Conservation (phyloP, 768 basidiomycete genomes). For the Kwoniella pini region DNA sequence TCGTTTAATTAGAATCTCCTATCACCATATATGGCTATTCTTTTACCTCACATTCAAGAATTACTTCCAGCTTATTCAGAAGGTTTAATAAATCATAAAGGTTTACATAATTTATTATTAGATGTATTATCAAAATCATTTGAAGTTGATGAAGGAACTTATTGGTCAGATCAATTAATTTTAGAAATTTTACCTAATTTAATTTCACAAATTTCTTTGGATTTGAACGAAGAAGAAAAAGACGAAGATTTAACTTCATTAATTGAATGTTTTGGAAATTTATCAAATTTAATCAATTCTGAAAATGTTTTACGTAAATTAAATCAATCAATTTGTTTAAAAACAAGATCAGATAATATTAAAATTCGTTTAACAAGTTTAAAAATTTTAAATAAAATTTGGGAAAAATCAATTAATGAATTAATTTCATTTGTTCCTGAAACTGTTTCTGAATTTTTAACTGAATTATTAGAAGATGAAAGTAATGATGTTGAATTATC, state of each 20-base stretch:
- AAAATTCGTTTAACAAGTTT: constrained; percentile 71
- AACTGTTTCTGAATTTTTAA: constrained; percentile 53
- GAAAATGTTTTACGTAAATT: constrained; percentile 71
- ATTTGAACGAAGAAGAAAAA: constrained; percentile 42
- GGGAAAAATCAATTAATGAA: constrained; percentile 76
- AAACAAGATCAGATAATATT: constrained; percentile 79
- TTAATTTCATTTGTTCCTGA: constrained; percentile 84
- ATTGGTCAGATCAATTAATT: constrained; percentile 85
- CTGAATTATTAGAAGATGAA: constrained; percentile 63
- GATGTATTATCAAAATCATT: constrained; percentile 69
- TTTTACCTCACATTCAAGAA: constrained; percentile 68
- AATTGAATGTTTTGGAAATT: constrained; percentile 56
- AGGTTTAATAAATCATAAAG: constrained; percentile 52
- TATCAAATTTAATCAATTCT: constrained; percentile 63
- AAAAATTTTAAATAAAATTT: constrained; percentile 67
- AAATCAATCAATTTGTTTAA: constrained; percentile 82
- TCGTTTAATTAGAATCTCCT: constrained; percentile 70
- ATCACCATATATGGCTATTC: constrained; percentile 83
- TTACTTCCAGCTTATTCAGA: constrained; percentile 62
- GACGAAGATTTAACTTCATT: constrained; percentile 48
- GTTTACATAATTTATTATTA: constrained; percentile 68
- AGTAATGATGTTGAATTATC: constrained; percentile 76
- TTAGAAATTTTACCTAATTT: constrained; percentile 61
- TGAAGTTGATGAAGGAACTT: constrained; percentile 76
- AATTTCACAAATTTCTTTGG: constrained; percentile 67